Evolutionary conservation across 179 eudicot species (phyloP), one percentile per base, ranked within the genome.

Genomic region (Spinacia oleracea): DNA sequence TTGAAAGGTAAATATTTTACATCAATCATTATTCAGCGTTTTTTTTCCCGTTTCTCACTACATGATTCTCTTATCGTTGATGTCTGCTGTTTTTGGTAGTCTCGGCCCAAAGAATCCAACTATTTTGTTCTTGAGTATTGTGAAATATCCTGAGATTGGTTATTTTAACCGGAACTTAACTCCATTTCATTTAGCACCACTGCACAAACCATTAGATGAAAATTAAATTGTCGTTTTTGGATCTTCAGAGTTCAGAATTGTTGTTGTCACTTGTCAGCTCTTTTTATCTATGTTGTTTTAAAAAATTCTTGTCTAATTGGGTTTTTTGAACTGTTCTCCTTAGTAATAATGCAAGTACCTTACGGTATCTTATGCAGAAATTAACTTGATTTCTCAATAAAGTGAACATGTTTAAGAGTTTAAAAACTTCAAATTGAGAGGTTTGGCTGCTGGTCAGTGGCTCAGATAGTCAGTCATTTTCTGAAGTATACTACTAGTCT

Each of bases 1-100:
- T 59, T 78, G 77, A 78, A 81, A 84, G 84, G 81, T 81, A 85
- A 83, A 51, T 81, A 63, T 81, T 79, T 82, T 83, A 77, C 76
- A 60, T 82, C 86, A 83, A 83, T 85, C 88, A 85, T 85, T 84
- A 82, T 76, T 82, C 70, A 40, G 62, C 80, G 82, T 69, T 84
- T 74, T 81, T 70, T 80, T 85, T 83, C 82, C 86, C 83, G 81
- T 82, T 77, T 85, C 73, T 76, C 85, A 85, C 73, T 80, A 81
- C 72, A 67, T 78, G 81, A 79, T 81, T 77, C 84, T 78, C 76
- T 46, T 76, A 40, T 83, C 74, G 77, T 74, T 78, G 84, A 74
- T 81, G 83, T 78, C 78, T 86, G 79, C 84, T 81, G 72, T 70
- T 86, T 67, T 80, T 80, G 79, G 75, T 84, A 80, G 87, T 84